Percentiles rank a stretch among this genome's conserved stretches.
Conservation (phyloP, 192 early-diverging fungal genomes). For the Backusella macrospora region DNA sequence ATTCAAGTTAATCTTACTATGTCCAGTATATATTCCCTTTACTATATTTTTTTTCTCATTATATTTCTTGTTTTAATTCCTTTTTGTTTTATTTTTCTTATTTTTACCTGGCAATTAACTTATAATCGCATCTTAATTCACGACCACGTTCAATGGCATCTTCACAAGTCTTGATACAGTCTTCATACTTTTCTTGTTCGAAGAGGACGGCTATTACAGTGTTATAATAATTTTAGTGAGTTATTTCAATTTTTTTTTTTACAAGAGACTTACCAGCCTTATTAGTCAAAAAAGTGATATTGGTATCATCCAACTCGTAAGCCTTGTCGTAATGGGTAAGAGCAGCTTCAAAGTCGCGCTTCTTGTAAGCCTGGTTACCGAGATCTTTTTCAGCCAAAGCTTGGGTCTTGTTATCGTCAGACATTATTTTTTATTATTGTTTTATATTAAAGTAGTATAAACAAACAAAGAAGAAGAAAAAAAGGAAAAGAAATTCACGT, state of each 20-base stretch:
- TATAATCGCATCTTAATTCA: constrained; percentile 90
- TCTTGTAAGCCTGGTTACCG: constrained; percentile 93
- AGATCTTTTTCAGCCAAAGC: constrained; percentile 79
- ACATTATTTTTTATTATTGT: constrained; percentile 25
- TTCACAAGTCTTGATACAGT: constrained; percentile 90
- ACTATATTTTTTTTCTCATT: not conserved
- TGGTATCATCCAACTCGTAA: constrained; percentile 85
- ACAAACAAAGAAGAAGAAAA: constrained; percentile 13
- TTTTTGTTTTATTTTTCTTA: not conserved
- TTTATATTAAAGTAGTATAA: constrained; percentile 7
- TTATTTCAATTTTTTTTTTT: not conserved
- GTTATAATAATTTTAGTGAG: not conserved
- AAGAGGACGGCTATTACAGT: constrained; percentile 77
- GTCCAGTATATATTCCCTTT: not conserved
- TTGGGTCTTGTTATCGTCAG: constrained; percentile 60
- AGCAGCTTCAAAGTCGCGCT: constrained; percentile 87
- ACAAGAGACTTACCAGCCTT: constrained; percentile 70
- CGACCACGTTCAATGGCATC: constrained; percentile 91
- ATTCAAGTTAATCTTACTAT: no score
- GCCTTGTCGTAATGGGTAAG: constrained; percentile 90
- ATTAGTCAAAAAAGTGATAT: constrained; percentile 94
- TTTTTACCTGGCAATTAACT: constrained; percentile 80
- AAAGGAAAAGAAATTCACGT: constrained; percentile 13
- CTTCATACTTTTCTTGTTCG: constrained; percentile 92
- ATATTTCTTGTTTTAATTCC: not conserved